Percentiles rank a stretch among this genome's conserved stretches.
Evolutionary conservation across 129 eudicot species (phyloP).

Genomic region (Lactuca sativa): DNA sequence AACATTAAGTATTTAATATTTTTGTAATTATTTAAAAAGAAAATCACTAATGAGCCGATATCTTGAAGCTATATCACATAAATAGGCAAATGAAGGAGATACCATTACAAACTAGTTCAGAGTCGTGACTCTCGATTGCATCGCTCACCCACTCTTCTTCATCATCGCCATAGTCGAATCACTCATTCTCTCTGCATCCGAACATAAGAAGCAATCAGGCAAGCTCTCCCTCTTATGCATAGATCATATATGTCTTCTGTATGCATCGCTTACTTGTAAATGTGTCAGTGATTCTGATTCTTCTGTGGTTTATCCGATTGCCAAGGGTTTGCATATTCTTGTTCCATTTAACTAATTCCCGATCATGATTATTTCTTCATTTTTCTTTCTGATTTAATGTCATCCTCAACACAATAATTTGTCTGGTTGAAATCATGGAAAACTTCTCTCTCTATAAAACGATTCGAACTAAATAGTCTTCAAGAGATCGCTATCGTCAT

Average conservation of each 20-base stretch:
- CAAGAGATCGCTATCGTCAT: slow-evolving; percentile 14
- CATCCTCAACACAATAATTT: neutral
- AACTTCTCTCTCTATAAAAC: neutral
- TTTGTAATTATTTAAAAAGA: neutral
- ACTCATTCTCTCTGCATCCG: slow-evolving; percentile 9
- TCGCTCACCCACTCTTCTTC: slow-evolving; percentile 25
- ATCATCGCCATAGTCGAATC: neutral
- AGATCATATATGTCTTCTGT: neutral
- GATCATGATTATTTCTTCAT: neutral
- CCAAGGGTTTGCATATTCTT: slow-evolving; percentile 6
- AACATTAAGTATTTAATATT: neutral
- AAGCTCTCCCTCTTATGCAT: neutral
- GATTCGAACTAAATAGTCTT: neutral
- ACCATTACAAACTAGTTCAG: neutral
- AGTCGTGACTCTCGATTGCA: slow-evolving; percentile 22
- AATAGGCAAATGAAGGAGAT: too few relatives aligned
- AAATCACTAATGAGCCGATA: neutral
- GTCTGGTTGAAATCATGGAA: slow-evolving; percentile 3
- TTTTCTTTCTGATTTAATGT: neutral
- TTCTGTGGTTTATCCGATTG: slow-evolving; percentile 8
- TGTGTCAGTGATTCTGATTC: slow-evolving; percentile 1
- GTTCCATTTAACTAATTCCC: slow-evolving; percentile 12
- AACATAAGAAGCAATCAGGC: slow-evolving; percentile 24
- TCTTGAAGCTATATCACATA: neutral
- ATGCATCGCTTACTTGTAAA: neutral